A percentile compares a stretch with the other conserved stretches of the same genome.
Evolutionary conservation across 352 stramenopile genomes (phyloP).

Genomic region (Phytophthora melonis): DNA sequence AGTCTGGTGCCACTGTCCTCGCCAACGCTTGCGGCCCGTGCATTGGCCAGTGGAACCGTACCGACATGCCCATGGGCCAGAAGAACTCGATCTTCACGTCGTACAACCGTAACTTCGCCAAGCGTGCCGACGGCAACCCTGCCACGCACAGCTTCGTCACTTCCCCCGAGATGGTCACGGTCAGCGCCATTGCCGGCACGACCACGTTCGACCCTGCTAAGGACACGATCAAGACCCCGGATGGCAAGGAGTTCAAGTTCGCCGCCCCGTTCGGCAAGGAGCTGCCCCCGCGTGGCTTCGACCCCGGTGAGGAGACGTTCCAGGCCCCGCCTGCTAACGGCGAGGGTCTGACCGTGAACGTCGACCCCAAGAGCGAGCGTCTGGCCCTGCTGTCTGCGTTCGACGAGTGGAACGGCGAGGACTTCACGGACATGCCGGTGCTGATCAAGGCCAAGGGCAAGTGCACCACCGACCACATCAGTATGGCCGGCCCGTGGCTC

Average conservation of each 20-base stretch:
- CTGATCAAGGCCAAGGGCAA: conserved; percentile 96
- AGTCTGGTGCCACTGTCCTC: conserved; percentile 90
- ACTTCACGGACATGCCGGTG: conserved; percentile 89
- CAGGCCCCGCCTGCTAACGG: conserved; percentile 82
- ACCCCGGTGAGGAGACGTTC: conserved; percentile 93
- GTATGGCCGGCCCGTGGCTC: conserved; percentile 94
- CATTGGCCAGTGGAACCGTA: conserved; percentile 96
- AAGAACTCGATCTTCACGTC: conserved; percentile 96
- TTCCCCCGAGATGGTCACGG: conserved; percentile 93
- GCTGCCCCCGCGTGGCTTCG: conserved; percentile 90
- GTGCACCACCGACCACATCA: conserved; percentile 96
- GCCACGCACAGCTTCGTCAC: conserved; percentile 94
- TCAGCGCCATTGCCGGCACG: conserved; percentile 88
- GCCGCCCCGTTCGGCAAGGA: conserved; percentile 92
- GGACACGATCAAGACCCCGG: conserved; percentile 88
- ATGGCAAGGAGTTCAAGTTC: conserved; percentile 94
- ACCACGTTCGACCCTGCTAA: conserved; percentile 93
- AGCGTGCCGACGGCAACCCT: conserved; percentile 95
- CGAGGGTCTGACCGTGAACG: conserved; percentile 76
- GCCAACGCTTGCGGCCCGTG: conserved; percentile 94
- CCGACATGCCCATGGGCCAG: conserved; percentile 84
- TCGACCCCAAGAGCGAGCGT: conserved; percentile 87
- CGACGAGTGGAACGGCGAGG: conserved; percentile 91
- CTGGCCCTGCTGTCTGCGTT: conserved; percentile 91
- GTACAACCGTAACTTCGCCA: conserved; percentile 96